Conservation (phyloP, 2,329 filamentous ascomycete species). For the Thermoascus crustaceus region DNA sequence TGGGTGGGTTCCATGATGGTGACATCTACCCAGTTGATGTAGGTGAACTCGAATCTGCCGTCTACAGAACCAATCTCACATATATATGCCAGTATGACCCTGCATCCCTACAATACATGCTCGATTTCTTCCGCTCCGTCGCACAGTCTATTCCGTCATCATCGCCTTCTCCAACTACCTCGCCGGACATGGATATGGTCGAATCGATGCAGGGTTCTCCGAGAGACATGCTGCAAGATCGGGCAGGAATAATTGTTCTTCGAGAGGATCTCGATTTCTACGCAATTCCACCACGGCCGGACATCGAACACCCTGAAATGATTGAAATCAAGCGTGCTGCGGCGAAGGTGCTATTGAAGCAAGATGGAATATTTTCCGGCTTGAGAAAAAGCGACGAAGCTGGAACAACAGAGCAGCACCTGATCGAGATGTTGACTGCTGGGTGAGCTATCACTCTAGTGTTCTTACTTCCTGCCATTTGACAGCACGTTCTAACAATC, state of each 20-base stretch:
- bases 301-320: conserved; percentile 85
- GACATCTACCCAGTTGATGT: conserved; percentile 97
- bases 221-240: conserved; percentile 71
- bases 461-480: background rate
- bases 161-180: conserved; percentile 56
- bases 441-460: conserved; percentile 55
- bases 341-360: conserved; percentile 72
- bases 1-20: conserved; percentile 84
- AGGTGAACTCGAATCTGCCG: conserved; percentile 39
- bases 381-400: conserved; percentile 91
- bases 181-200: conserved; percentile 55
- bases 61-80: background rate
- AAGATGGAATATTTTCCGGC: conserved; percentile 93
- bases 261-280: conserved; percentile 97
- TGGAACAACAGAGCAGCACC: conserved; percentile 92
- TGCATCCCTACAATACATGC: conserved; percentile 93
- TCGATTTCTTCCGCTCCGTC: conserved; percentile 94
- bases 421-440: conserved; percentile 98
- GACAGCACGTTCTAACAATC: conserved; percentile 13
- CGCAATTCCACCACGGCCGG: conserved; percentile 75
- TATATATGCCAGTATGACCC: conserved; percentile 79
- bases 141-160: conserved; percentile 81
- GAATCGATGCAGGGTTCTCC: conserved; percentile 65
- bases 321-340: conserved; percentile 91
- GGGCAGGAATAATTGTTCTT: conserved; percentile 93